These are phyloP conservation scores for Picea sitchensis DNA, from an alignment of 75 land plant genomes.

Conservation along the genomic window DNA sequence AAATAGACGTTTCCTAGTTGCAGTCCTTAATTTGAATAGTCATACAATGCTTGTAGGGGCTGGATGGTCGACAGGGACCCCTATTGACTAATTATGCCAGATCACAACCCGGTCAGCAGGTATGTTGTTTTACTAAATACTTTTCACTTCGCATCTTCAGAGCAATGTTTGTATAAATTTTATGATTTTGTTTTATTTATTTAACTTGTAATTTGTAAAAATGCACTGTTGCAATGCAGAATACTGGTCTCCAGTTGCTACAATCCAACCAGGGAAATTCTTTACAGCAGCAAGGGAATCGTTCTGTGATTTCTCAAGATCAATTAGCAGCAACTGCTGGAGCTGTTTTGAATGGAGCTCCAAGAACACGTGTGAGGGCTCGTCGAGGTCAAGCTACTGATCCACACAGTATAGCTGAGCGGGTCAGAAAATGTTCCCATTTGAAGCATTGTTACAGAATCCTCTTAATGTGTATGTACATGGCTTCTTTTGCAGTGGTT, in stretches of 20 bases:
- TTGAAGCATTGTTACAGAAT: slow-evolving; percentile 12
- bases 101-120: slow-evolving; percentile 7
- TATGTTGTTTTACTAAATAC: not conserved
- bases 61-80: slow-evolving; percentile 10
- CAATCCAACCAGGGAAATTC: slow-evolving; percentile 10
- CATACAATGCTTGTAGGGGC: slow-evolving; percentile 11
- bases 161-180: not conserved
- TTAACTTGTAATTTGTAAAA: not conserved
- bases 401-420: slow-evolving; percentile 64
- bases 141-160: not conserved
- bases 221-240: not conserved
- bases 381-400: slow-evolving; percentile 67
- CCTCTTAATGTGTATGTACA: slow-evolving; percentile 10
- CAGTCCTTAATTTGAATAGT: too few relatives aligned
- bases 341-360: slow-evolving; percentile 15
- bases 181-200: not conserved
- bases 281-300: not conserved
- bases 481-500: slow-evolving; percentile 10
- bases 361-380: slow-evolving; percentile 41
- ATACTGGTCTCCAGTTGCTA: not conserved
- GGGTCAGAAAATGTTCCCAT: slow-evolving; percentile 30
- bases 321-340: slow-evolving; percentile 9
- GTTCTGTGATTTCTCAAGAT: slow-evolving; percentile 13
- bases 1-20: too few relatives aligned
- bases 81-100: slow-evolving; percentile 7